Evolutionary conservation across 169 alveolate species (phyloP).

Genomic region (Eimeria tenella): DNA sequence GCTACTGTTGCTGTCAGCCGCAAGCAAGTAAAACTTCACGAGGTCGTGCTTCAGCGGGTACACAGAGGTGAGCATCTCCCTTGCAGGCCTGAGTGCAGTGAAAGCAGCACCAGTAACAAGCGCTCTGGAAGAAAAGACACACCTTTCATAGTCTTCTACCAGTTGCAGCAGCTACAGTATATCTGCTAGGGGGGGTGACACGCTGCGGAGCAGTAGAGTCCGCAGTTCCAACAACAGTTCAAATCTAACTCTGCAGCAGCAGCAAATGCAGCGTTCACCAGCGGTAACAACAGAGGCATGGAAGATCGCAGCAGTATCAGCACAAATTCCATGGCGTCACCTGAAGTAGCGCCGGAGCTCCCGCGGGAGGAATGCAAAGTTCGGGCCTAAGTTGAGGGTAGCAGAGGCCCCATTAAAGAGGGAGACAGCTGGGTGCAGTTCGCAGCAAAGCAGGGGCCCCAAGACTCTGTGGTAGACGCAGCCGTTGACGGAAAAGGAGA

Average conservation of each 20-base stretch:
- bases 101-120: neutral
- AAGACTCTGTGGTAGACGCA: slow-evolving; percentile 74
- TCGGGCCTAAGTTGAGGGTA: slow-evolving; percentile 86
- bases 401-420: slow-evolving; percentile 87
- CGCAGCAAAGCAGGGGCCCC: slow-evolving; percentile 82
- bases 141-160: neutral
- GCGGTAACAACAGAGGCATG: neutral
- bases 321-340: neutral
- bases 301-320: neutral
- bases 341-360: slow-evolving; percentile 24
- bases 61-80: slow-evolving; percentile 81
- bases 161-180: neutral
- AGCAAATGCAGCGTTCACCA: neutral
- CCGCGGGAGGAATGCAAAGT: slow-evolving; percentile 84
- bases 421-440: slow-evolving; percentile 89
- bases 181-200: neutral
- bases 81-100: slow-evolving; percentile 78
- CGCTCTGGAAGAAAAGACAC: neutral
- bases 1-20: slow-evolving; percentile 62
- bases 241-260: neutral
- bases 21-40: slow-evolving; percentile 83
- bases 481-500: slow-evolving; percentile 87
- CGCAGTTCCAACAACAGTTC: neutral
- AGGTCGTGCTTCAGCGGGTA: slow-evolving; percentile 86
- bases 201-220: neutral